Percentiles rank a stretch among this genome's conserved stretches.
Conservation (phyloP, 1,284 basidiomycete species). For the Chalciporus piperatoides region DNA sequence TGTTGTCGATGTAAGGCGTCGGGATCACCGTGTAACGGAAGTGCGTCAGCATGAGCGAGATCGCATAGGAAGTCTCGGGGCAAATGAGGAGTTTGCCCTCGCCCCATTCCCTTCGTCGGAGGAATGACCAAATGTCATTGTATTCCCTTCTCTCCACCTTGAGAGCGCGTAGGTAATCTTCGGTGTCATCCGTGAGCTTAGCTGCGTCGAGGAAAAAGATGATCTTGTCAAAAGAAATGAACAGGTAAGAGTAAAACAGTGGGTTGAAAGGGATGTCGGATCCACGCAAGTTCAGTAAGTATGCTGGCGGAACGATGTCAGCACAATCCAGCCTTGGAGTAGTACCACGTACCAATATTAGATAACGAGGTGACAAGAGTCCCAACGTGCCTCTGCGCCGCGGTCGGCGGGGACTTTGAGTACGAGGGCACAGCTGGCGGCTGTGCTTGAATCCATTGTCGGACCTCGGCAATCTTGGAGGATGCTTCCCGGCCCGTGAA, state of each 20-base stretch:
- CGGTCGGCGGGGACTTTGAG: conserved; percentile 56
- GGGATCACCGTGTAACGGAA: conserved; percentile 69
- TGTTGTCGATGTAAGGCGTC: conserved; percentile 61
- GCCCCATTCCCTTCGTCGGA: conserved; percentile 71
- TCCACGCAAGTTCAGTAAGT: conserved; percentile 53
- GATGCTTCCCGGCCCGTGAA: conserved; percentile 67
- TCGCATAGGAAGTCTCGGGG: conserved; percentile 72
- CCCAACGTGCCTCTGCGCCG: conserved; percentile 60
- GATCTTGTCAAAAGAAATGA: conserved; percentile 57
- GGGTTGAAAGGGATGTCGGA: conserved; percentile 86
- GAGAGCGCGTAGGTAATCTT: conserved; percentile 56
- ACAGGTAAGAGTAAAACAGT: conserved; percentile 83
- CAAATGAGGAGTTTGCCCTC: conserved; percentile 71
- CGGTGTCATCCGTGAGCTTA: conserved; percentile 56
- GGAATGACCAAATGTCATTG: conserved; percentile 78
- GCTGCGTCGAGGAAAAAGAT: conserved; percentile 67
- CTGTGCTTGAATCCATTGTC: conserved; percentile 60
- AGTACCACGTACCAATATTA: conserved; percentile 51
- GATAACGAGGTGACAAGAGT: conserved; percentile 61
- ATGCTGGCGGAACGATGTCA: conserved; percentile 22
- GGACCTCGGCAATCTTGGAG: conserved; percentile 55
- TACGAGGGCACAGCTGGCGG: conserved; percentile 59
- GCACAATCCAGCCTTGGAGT: not conserved
- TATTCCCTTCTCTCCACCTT: conserved; percentile 64
- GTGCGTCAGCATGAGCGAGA: conserved; percentile 75